phyloP scores from a whole-genome alignment of 176 grass and related monocot species.

The Aegilops speltoides region DNA sequence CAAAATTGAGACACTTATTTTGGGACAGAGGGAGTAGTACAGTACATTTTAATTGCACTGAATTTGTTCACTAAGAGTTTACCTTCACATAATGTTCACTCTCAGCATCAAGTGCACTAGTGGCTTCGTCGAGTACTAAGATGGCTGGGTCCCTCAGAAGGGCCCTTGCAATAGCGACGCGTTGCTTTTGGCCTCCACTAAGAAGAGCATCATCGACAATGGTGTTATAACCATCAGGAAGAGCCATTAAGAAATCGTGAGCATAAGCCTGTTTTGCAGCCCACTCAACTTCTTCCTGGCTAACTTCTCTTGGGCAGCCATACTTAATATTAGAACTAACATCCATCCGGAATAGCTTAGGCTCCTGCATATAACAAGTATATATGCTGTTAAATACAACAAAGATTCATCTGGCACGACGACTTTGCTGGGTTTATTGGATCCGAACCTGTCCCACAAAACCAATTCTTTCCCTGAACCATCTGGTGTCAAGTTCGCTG shows the following conservation, averaged over 20 bases:
- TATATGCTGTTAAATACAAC: not conserved
- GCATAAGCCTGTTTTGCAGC: slow-evolving; percentile 94
- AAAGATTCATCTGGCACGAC: not conserved
- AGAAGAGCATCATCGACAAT: slow-evolving; percentile 81
- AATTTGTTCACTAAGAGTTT: slow-evolving; percentile 8
- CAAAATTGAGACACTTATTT: no score
- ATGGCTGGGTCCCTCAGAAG: slow-evolving; percentile 83
- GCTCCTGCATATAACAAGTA: slow-evolving; percentile 65
- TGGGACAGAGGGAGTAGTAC: no score
- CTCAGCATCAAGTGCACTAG: slow-evolving; percentile 91
- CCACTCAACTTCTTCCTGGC: slow-evolving; percentile 75
- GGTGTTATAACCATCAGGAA: slow-evolving; percentile 81
- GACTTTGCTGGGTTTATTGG: slow-evolving; percentile 27
- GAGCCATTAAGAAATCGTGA: slow-evolving; percentile 75
- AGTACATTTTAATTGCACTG: not conserved
- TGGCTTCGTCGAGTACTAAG: slow-evolving; percentile 97
- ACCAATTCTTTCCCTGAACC: slow-evolving; percentile 94
- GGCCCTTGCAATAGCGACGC: slow-evolving; percentile 94
- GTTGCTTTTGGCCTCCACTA: slow-evolving; percentile 98
- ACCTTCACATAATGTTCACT: slow-evolving; percentile 98
- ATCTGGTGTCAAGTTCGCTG: slow-evolving; percentile 74
- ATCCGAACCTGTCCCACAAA: slow-evolving; percentile 81
- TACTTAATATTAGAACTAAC: slow-evolving; percentile 89
- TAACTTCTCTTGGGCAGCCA: slow-evolving; percentile 81
- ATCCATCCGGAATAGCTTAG: slow-evolving; percentile 86